A percentile compares a stretch with the other conserved stretches of the same genome.
phyloP scores from a whole-genome alignment of 306 rosid genomes.

The Oemleria cerasiformis region DNA sequence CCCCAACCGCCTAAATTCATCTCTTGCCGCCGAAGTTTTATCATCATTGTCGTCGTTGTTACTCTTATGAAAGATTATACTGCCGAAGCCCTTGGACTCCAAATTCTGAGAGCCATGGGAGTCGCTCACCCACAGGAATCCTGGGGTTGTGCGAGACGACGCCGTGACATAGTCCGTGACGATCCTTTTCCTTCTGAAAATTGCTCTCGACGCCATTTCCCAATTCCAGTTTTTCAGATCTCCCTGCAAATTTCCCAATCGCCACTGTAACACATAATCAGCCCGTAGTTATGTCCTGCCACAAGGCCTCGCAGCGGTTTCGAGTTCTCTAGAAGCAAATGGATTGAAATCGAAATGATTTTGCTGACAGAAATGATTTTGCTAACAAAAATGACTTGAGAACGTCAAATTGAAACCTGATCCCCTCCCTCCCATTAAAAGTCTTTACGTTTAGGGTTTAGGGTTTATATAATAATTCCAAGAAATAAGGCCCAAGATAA shows the following conservation, averaged over 20 bases:
- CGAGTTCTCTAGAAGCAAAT: background rate
- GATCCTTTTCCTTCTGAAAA: constrained; percentile 50
- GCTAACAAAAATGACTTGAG: background rate
- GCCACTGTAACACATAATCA: background rate
- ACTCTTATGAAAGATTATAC: constrained; percentile 4
- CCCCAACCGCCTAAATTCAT: constrained; percentile 21
- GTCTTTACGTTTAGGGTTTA: background rate
- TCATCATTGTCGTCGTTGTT: constrained; percentile 2
- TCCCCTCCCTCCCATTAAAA: background rate
- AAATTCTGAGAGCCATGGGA: constrained; percentile 20
- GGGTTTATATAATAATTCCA: background rate
- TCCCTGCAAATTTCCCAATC: constrained; percentile 9
- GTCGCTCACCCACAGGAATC: constrained; percentile 34
- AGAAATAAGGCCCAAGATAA: background rate
- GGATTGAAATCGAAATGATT: background rate
- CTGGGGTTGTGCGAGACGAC: constrained; percentile 28
- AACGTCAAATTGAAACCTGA: background rate
- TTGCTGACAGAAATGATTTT: background rate
- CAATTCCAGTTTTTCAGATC: constrained; percentile 9
- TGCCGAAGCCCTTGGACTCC: constrained; percentile 24
- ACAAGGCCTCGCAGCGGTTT: too few relatives aligned
- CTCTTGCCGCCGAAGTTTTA: constrained; percentile 14
- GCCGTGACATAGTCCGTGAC: constrained; percentile 32
- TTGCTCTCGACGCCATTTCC: constrained; percentile 60
- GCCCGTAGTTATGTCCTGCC: too few relatives aligned